Evolutionary conservation across 2,329 filamentous ascomycete species (phyloP).

Genomic region (Alternaria sp.): DNA sequence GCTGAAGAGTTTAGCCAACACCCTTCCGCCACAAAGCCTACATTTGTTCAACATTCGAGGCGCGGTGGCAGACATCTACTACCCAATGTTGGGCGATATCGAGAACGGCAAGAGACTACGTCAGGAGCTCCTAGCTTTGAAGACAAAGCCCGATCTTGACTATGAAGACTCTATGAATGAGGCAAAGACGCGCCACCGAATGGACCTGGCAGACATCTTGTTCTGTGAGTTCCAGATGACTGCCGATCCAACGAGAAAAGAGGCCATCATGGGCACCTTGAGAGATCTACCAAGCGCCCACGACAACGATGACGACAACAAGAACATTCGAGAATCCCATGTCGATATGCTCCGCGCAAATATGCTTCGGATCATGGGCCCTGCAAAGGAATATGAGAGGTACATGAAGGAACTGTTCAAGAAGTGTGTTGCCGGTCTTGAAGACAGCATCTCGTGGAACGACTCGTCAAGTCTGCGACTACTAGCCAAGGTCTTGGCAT

Average conservation of each 20-base stretch:
- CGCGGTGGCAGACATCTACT: neutral
- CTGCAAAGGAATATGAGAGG: neutral
- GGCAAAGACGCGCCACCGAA: neutral
- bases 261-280: neutral
- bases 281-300: neutral
- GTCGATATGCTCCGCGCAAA: neutral
- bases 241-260: neutral
- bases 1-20: neutral
- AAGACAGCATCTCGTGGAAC: conserved; percentile 1
- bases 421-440: neutral
- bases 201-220: neutral
- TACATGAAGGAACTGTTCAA: neutral
- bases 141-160: neutral
- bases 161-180: conserved; percentile 1
- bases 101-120: neutral
- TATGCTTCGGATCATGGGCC: conserved; percentile 1
- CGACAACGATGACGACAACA: neutral
- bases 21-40: neutral
- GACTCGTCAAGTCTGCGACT: neutral
- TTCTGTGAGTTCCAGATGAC: neutral
- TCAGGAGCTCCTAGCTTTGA: neutral
- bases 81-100: neutral
- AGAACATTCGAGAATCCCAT: neutral
- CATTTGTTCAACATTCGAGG: neutral
- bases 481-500: neutral